A percentile compares a stretch with the other conserved stretches of the same genome.
phyloP scores from a whole-genome alignment of 495 filamentous ascomycete genomes.

The Cudoniella acicularis region DNA sequence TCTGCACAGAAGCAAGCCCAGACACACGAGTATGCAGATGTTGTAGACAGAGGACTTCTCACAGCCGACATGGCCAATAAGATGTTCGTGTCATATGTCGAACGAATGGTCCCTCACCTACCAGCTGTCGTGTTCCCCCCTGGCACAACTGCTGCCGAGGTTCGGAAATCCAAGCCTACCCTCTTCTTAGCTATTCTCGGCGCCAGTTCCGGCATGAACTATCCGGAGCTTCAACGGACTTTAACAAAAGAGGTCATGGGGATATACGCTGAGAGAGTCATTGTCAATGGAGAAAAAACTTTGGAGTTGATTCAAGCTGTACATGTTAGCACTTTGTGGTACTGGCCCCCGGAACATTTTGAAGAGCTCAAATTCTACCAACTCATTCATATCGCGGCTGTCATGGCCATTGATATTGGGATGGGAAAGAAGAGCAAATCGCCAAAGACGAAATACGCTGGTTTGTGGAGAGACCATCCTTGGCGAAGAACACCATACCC shows the following conservation, averaged over 20 bases:
- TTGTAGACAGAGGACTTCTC: conserved; percentile 68
- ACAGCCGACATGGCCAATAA: conserved; percentile 55
- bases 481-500: conserved; percentile 45
- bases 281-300: conserved; percentile 75
- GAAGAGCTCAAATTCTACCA: conserved; percentile 93
- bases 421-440: conserved; percentile 55
- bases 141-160: conserved; percentile 58
- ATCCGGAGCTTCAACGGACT: conserved; percentile 52
- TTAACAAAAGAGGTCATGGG: conserved; percentile 70
- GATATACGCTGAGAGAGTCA: conserved; percentile 67
- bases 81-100: conserved; percentile 67
- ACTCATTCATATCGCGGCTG: conserved; percentile 75
- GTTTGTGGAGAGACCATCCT: conserved; percentile 43
- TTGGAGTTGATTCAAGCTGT: conserved; percentile 84
- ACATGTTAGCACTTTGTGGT: conserved; percentile 70
- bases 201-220: conserved; percentile 59
- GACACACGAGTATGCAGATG: conserved; percentile 47
- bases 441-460: conserved; percentile 29
- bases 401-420: conserved; percentile 86
- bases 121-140: conserved; percentile 75
- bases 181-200: conserved; percentile 79
- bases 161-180: conserved; percentile 69
- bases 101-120: conserved; percentile 65
- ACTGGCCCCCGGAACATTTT: conserved; percentile 74
- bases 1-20: conserved; percentile 2